Evolutionary conservation across 352 stramenopile species (phyloP), one percentile per base, ranked within the genome.

Genomic region (Poterioochromonas sp.): DNA sequence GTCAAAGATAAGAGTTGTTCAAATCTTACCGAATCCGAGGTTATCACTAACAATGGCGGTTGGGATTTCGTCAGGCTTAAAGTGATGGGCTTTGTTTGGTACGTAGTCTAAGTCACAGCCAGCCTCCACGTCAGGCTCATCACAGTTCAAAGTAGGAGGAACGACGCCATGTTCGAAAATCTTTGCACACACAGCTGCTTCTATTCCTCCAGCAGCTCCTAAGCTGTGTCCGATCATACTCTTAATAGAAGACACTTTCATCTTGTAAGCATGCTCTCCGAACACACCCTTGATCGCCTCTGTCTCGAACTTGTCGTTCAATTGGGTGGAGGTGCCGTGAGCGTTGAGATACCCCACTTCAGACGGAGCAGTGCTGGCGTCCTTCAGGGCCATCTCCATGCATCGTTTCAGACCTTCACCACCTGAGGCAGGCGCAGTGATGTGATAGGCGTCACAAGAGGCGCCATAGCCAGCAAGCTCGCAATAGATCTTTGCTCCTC

Each of bases 311-410:
- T 90, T 88, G 83, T 99, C 96, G 0, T 95, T 95, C 15, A 97
- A 88, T 0, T 92, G 94, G 0, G 96, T 99, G 26, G 91, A 97
- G 8, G 96, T 99, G 1, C 94, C 95, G 80, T 99, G 96, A 2
- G 94, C 93, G 78, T 99, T 99, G 53, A 99, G 91, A 82, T 98
- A 98, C 22, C 87, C 90, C 29, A 97, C 88, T 58, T 96, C 87
- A 5, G 83, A 83, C 29, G 87, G 43, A 1, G 81, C 73, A 32
- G 94, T 77, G 0, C 85, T 86, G 0, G 90, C 89, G 79, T 94
- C 86, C 43, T 82, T 80, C 44, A 98, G 76, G 11, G 94, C 93
- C 40, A 91, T 87, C 60, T 87, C 44, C 94, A 99, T 99, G 20
- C 93, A 93, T 83, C 90, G 81, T 77, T 80, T 76, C 12, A 88